Percentiles rank a stretch among this genome's conserved stretches.
Evolutionary conservation across 75 land plant genomes (phyloP).

Genomic region (Picea sitchensis): DNA sequence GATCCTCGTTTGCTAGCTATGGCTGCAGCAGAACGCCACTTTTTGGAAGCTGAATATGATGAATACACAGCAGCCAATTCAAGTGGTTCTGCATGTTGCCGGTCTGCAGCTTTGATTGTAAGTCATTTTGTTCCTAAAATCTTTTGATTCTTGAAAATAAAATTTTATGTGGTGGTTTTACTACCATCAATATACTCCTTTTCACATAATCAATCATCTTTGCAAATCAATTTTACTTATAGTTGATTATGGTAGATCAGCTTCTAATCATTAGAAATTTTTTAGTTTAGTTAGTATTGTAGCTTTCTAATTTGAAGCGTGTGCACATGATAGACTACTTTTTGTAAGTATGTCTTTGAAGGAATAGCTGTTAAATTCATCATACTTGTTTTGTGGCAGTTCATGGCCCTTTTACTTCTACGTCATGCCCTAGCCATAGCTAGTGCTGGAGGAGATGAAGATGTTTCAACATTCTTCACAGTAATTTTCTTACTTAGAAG

Average conservation of each 20-base stretch:
- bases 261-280: not conserved
- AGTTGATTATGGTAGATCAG: no score
- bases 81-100: constrained; percentile 83
- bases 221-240: no score
- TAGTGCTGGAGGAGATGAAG: constrained; percentile 19
- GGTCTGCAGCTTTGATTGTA: constrained; percentile 83
- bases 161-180: no score
- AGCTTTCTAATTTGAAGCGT: not conserved
- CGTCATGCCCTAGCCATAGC: constrained; percentile 18
- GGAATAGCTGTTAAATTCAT: no score
- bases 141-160: not conserved
- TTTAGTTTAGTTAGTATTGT: not conserved
- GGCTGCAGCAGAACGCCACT: constrained; percentile 79
- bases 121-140: constrained; percentile 1
- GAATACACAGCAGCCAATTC: constrained; percentile 74
- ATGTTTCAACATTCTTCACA: constrained; percentile 35
- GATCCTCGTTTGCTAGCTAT: constrained; percentile 72
- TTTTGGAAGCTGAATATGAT: constrained; percentile 78
- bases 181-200: no score
- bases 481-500: constrained; percentile 13
- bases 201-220: no score
- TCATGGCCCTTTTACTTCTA: constrained; percentile 19
- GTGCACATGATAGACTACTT: not conserved
- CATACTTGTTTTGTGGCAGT: constrained; percentile 6
- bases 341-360: no score